Percentiles rank a stretch among this genome's conserved stretches.
Evolutionary conservation across 148 eudicot species (phyloP).

Genomic region (Pharnaceum exiguum): DNA sequence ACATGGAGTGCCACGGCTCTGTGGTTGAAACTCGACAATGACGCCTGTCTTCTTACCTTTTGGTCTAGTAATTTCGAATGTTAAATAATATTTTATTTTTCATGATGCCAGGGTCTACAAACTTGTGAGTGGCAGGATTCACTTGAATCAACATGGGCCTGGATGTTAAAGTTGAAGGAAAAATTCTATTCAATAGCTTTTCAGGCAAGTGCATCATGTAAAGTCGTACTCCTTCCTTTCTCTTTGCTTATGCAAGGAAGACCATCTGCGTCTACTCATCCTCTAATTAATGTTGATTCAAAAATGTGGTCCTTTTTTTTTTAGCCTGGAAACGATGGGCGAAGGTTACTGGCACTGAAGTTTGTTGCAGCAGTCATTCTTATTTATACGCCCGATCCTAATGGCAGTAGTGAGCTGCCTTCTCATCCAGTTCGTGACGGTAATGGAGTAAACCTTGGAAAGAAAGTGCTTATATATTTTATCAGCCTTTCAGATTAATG

Average conservation of each 20-base stretch:
- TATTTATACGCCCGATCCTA: constrained; percentile 87
- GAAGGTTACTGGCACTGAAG: constrained; percentile 78
- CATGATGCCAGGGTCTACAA: constrained; percentile 51
- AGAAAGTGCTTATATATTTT: constrained; percentile 3
- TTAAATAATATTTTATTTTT: too few relatives aligned
- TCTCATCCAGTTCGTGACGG: constrained; percentile 48
- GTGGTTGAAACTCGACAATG: too few relatives aligned
- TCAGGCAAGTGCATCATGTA: constrained; percentile 47
- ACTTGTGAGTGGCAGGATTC: constrained; percentile 54
- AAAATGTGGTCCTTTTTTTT: constrained; percentile 5
- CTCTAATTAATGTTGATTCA: constrained; percentile 1
- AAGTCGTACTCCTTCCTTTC: constrained; percentile 2
- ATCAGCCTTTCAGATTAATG: constrained; percentile 2
- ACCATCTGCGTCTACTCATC: background rate
- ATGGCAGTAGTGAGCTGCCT: constrained; percentile 71
- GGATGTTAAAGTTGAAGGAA: constrained; percentile 73
- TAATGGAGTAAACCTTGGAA: constrained; percentile 22
- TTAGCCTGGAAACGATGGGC: constrained; percentile 75
- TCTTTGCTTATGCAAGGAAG: background rate
- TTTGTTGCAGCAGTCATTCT: constrained; percentile 75
- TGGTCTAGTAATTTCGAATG: background rate
- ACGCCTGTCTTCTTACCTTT: background rate
- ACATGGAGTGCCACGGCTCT: too few relatives aligned
- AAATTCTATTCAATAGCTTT: constrained; percentile 76
- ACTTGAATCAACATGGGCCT: constrained; percentile 73